Percentiles rank a stretch among this genome's conserved stretches.
phyloP scores from a whole-genome alignment of 306 rosid genomes.

The Prunus dulcis region DNA sequence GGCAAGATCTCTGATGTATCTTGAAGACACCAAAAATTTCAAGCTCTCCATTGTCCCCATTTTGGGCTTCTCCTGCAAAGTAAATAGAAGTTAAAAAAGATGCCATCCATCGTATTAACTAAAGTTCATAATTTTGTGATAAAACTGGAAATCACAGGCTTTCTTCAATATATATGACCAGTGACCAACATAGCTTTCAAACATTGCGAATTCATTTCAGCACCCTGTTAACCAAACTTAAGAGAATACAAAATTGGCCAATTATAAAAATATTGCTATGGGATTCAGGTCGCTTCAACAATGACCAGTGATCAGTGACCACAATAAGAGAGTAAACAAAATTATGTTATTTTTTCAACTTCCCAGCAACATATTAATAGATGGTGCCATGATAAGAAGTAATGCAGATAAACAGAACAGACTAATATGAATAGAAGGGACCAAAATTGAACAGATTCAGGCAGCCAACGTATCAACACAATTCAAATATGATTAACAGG shows the following conservation, averaged over 20 bases:
- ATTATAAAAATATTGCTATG: not conserved
- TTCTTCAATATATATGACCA: not conserved
- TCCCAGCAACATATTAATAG: not conserved
- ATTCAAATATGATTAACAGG: not conserved
- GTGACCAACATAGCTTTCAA: not conserved
- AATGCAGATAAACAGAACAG: not conserved
- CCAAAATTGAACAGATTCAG: not conserved
- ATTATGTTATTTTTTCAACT: not conserved
- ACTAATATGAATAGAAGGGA: not conserved
- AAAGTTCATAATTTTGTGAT: not conserved
- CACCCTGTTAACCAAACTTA: not conserved
- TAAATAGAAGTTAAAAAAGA: slow-evolving; percentile 4
- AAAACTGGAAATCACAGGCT: not conserved
- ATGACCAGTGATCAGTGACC: not conserved
- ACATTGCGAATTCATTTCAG: not conserved
- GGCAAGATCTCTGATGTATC: slow-evolving; percentile 89
- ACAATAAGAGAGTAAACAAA: not conserved
- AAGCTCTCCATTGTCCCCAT: slow-evolving; percentile 99
- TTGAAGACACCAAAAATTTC: slow-evolving; percentile 94
- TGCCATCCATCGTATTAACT: slow-evolving; percentile 4
- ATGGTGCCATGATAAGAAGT: not conserved
- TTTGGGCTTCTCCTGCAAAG: slow-evolving; percentile 75
- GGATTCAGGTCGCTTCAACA: not conserved
- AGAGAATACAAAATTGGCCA: not conserved
- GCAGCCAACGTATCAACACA: not conserved